These are phyloP conservation scores for Picochlorum sp. DNA, from an alignment of 139 green algal genomes.

Conservation along the genomic window DNA sequence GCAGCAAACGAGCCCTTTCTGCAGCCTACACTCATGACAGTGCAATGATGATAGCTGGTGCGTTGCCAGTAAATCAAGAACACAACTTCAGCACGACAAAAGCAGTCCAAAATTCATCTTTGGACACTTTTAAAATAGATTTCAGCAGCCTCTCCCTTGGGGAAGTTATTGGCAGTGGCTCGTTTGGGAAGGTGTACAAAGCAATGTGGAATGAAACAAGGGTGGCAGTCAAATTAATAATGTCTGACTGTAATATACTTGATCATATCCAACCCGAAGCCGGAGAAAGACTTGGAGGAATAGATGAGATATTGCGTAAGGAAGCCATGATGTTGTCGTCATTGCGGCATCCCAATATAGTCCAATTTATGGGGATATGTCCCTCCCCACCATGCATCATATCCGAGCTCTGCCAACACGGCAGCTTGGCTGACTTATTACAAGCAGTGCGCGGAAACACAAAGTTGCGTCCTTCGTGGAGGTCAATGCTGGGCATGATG, in stretches of 20 bases:
- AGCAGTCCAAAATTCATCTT: background rate
- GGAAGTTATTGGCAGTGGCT: conserved; percentile 14
- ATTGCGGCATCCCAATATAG: conserved; percentile 44
- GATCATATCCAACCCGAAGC: too few relatives aligned
- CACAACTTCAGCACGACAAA: too few relatives aligned
- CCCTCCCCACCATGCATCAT: conserved; percentile 32
- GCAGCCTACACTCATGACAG: background rate
- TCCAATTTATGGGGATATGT: conserved; percentile 40
- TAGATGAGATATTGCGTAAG: background rate
- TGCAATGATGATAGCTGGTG: background rate
- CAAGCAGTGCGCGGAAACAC: background rate
- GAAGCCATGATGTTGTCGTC: conserved; percentile 34
- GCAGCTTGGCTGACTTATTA: conserved; percentile 31
- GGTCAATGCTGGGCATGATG: conserved; percentile 30
- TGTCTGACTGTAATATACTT: background rate
- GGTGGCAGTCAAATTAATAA: conserved; percentile 16
- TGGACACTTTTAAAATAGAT: background rate
- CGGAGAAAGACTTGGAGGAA: background rate
- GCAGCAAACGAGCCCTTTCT: too few relatives aligned
- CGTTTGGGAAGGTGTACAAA: conserved; percentile 24
- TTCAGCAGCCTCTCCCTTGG: conserved; percentile 8
- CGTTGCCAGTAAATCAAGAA: background rate
- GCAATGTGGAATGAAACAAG: conserved; percentile 11
- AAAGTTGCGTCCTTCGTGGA: conserved; percentile 23
- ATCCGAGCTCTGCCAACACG: conserved; percentile 31